phyloP scores from a whole-genome alignment of 371 early-diverging fungal genomes.

The Smittium culicis region DNA sequence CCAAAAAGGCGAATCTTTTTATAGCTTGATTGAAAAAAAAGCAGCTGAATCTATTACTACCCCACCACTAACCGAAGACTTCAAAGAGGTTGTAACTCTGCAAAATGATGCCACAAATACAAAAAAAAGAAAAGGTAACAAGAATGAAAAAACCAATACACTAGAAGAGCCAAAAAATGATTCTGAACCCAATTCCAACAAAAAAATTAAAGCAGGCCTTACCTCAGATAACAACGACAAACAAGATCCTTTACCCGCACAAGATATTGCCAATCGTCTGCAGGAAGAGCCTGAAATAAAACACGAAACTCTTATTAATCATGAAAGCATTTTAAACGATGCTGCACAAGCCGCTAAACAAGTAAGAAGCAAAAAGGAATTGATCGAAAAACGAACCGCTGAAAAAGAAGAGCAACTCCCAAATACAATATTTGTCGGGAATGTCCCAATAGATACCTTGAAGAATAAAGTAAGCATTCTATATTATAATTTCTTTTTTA shows the following conservation, averaged over 20 bases:
- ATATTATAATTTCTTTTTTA: slow-evolving; percentile 30
- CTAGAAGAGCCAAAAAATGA: slow-evolving; percentile 22
- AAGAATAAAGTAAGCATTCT: slow-evolving; percentile 29
- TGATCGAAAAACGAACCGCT: slow-evolving; percentile 20
- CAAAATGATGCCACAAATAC: too few relatives aligned
- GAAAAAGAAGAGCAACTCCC: slow-evolving; percentile 30
- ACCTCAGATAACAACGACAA: too few relatives aligned
- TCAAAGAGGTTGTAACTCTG: too few relatives aligned
- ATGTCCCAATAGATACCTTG: slow-evolving; percentile 38
- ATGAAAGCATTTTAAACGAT: too few relatives aligned
- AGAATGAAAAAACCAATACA: slow-evolving; percentile 25
- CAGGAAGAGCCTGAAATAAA: slow-evolving; percentile 27
- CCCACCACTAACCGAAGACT: too few relatives aligned
- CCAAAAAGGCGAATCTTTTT: too few relatives aligned
- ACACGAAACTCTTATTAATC: slow-evolving; percentile 17
- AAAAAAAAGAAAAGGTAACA: slow-evolving; percentile 31
- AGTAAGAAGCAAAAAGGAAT: slow-evolving; percentile 11
- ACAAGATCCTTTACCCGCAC: too few relatives aligned
- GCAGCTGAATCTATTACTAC: too few relatives aligned
- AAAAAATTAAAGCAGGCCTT: slow-evolving; percentile 22
- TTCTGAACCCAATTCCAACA: slow-evolving; percentile 19
- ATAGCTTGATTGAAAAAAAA: too few relatives aligned
- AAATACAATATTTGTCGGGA: slow-evolving; percentile 70
- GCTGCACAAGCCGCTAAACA: slow-evolving; percentile 13
- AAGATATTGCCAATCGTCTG: slow-evolving; percentile 19